Evolutionary conservation across 192 early-diverging fungal genomes (phyloP).

Genomic region (Cetraspora pellucida): DNA sequence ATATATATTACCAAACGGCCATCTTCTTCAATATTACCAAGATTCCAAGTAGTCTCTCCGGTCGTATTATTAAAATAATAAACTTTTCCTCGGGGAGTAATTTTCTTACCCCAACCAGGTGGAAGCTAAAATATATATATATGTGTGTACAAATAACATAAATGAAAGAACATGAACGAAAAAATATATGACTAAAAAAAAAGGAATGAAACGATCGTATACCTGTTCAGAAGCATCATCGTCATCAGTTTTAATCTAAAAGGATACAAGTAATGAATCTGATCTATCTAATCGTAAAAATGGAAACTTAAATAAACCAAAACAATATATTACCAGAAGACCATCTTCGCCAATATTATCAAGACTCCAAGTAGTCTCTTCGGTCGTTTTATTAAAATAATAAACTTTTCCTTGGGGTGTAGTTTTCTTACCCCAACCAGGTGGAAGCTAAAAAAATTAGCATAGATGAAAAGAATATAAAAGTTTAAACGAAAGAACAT

Average conservation of each 20-base stretch:
- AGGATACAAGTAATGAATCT: neutral
- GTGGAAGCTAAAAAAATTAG: constrained; percentile 49
- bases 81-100: constrained; percentile 45
- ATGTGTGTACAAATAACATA: too few relatives aligned
- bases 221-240: neutral
- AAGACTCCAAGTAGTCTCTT: constrained; percentile 56
- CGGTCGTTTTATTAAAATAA: constrained; percentile 57
- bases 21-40: constrained; percentile 42
- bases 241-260: neutral
- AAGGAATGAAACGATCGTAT: too few relatives aligned
- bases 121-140: constrained; percentile 34
- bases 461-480: too few relatives aligned
- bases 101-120: constrained; percentile 52
- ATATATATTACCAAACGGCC: constrained; percentile 11
- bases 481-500: neutral
- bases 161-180: too few relatives aligned
- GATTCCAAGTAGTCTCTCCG: constrained; percentile 55
- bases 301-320: neutral
- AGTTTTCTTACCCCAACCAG: constrained; percentile 51
- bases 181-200: too few relatives aligned
- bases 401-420: constrained; percentile 52
- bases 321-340: neutral
- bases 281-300: neutral
- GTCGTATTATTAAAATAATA: constrained; percentile 61
- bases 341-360: constrained; percentile 41